Evolutionary conservation across 148 eudicot species (phyloP).

Genomic region (Rhododendron griersonianum): DNA sequence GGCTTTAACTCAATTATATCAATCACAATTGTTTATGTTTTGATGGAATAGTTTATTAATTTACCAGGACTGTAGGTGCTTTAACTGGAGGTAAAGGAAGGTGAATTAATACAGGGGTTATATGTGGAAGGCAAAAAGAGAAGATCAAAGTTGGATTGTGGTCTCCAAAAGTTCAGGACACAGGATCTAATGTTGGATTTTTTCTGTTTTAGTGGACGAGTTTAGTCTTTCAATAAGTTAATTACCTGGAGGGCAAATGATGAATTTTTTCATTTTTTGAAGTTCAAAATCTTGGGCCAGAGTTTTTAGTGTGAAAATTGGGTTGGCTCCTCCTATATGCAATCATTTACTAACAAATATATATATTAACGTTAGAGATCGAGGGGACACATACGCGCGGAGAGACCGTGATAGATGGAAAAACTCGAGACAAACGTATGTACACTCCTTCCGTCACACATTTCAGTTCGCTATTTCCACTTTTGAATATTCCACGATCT

Average conservation of each 20-base stretch:
- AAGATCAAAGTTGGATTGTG: constrained; percentile 11
- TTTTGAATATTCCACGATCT: background rate
- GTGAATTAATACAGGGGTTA: background rate
- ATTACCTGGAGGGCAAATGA: background rate
- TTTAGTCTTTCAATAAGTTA: background rate
- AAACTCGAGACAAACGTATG: background rate
- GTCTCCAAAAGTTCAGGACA: constrained; percentile 21
- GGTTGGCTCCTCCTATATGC: background rate
- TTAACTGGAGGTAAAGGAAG: background rate
- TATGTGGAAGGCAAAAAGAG: background rate
- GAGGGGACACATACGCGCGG: background rate
- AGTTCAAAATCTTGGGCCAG: background rate
- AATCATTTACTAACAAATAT: background rate
- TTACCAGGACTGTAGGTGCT: background rate
- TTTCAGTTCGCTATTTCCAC: background rate
- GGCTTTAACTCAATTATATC: background rate
- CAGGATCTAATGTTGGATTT: constrained; percentile 17
- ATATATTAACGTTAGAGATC: background rate
- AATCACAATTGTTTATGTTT: background rate
- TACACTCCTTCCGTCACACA: background rate
- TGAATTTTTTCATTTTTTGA: background rate
- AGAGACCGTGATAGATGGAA: background rate
- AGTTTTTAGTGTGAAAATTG: background rate
- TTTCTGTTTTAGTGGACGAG: constrained; percentile 1
- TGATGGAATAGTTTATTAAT: background rate